These are phyloP conservation scores for Cronartium quercuum DNA, from an alignment of 1,284 basidiomycete genomes.

Conservation along the genomic window DNA sequence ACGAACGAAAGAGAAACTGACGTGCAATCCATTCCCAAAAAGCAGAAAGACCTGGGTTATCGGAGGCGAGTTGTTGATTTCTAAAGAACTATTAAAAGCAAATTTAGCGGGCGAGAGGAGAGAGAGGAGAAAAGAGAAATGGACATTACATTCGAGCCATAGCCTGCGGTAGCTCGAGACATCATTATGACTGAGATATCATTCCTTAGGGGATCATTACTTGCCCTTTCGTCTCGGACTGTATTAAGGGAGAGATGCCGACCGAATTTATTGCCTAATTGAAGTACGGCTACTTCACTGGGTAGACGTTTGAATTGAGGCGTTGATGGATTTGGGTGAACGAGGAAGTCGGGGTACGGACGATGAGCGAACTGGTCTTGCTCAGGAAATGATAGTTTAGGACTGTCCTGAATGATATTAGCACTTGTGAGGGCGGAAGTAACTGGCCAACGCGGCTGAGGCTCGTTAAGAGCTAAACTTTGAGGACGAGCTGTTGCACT, in stretches of 20 bases:
- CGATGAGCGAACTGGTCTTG: background rate
- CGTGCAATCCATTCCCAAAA: conserved; percentile 37
- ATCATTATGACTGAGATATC: conserved; percentile 31
- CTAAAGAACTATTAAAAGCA: conserved; percentile 4
- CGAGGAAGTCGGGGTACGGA: background rate
- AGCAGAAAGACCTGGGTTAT: conserved; percentile 1
- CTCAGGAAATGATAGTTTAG: background rate
- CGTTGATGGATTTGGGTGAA: background rate
- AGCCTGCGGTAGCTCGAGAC: conserved; percentile 12
- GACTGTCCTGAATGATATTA: too few relatives aligned
- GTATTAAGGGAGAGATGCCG: conserved; percentile 8
- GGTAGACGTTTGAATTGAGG: conserved; percentile 3
- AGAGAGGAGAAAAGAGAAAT: background rate
- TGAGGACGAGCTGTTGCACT: too few relatives aligned
- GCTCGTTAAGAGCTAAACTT: too few relatives aligned
- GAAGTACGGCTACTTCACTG: conserved; percentile 23
- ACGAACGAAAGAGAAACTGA: background rate
- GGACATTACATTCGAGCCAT: conserved; percentile 19
- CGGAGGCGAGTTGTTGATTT: conserved; percentile 11
- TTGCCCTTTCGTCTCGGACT: background rate
- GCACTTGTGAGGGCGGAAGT: too few relatives aligned
- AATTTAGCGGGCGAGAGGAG: background rate
- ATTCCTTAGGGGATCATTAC: background rate
- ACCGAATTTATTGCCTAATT: conserved; percentile 31
- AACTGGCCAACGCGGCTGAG: too few relatives aligned